Base-by-base conservation (phyloP, 2,329 filamentous ascomycete genomes). In the Aspergillus neoniger region DNA sequence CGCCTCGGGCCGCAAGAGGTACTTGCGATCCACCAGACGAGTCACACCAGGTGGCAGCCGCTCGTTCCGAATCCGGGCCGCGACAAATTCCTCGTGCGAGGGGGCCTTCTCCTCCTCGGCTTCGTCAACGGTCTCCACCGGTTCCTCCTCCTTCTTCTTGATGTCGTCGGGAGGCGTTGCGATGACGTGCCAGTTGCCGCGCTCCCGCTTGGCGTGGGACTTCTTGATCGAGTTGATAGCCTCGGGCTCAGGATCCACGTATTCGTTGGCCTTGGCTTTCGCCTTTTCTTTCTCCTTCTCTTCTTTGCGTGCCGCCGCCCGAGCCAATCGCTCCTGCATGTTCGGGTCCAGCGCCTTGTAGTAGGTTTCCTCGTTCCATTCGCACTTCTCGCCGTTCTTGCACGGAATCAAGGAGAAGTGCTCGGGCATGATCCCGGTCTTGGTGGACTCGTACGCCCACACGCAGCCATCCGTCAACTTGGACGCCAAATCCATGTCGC, bases 381-480 rank as follows among this genome's bases (percentile, higher is more conserved):
- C 70, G 65, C 85, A 87, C 19, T 69, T 64, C 36, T 70, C 63
- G 8, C 67, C 63, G 36, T 77, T 73, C 25, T 74, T 71, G 69
- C 86, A 88, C 4, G 82, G 78, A 15, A 84, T 69, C 47, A 87
- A 74, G 36, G 80, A 74, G 66, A 85, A 86, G 50, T 78, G 72
- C 69, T 88, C 86, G 1, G 86, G 85, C 85, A 88, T 88, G 60
- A 88, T 82, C 5, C 85, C 85, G 2, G 82, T 77, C 1, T 81
- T 81, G 5, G 83, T 82, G 9, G 80, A 76, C 63, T 82, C 80
- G 70, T 88, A 88, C 1, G 85, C 82, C 85, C 85, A 88, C n/a
- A 87, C 81, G 68, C 86, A 88, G 3, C 83, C 83, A 58, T 88
- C 81, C 0, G 85, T 83, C 49, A 88, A 75, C 67, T 85, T 83